Percentiles rank a stretch among this genome's conserved stretches.
Conservation (phyloP, 2,329 filamentous ascomycete genomes). For the Paraphoma chrysanthemicola region DNA sequence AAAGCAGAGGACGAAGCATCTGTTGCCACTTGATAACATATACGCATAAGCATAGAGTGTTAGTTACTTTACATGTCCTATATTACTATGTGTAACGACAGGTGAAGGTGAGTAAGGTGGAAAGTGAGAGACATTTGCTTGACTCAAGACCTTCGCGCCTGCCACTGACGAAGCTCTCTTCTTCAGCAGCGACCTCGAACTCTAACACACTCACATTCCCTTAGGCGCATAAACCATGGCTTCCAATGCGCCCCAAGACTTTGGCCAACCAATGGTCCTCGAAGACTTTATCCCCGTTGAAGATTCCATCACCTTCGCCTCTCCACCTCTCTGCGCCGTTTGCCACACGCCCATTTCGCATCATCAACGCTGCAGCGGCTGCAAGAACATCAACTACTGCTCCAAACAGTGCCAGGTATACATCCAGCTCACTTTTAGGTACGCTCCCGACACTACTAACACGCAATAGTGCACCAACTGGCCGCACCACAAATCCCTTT, state of each 20-base stretch:
- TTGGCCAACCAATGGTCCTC: constrained; percentile 12
- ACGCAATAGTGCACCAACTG: constrained; percentile 2
- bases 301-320: not conserved
- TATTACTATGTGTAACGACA: too few species aligned
- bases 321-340: constrained; percentile 5
- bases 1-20: too few species aligned
- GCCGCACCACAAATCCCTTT: constrained; percentile 13
- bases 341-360: constrained; percentile 7
- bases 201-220: not conserved
- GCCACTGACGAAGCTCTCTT: too few species aligned
- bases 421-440: not conserved
- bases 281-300: constrained; percentile 8
- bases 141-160: too few species aligned
- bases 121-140: too few species aligned
- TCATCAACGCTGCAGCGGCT: constrained; percentile 11
- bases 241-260: constrained; percentile 11
- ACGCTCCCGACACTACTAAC: not conserved
- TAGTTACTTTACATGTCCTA: too few species aligned
- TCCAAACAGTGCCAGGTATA: constrained; percentile 7
- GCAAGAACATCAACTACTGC: constrained; percentile 20
- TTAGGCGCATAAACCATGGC: not conserved
- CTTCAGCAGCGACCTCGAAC: too few species aligned
- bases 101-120: too few species aligned
- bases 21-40: too few species aligned
- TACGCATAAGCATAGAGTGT: too few species aligned